phyloP scores from a whole-genome alignment of 2,329 filamentous ascomycete species.

The Alternaria metachromatica region DNA sequence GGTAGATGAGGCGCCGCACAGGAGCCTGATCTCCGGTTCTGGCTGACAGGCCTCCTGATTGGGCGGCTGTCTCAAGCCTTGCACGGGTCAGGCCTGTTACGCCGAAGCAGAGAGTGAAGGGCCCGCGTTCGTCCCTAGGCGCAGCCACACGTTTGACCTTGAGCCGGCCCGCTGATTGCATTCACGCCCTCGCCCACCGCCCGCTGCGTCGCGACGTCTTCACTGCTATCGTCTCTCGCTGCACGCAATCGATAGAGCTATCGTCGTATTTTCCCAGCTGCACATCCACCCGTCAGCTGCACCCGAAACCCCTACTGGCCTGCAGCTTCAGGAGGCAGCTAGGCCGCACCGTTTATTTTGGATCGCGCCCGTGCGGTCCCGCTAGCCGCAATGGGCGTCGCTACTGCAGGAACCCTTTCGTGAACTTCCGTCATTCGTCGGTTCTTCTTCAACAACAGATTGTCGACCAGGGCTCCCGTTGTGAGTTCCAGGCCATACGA shows the following conservation, averaged over 20 bases:
- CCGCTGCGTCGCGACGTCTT: neutral
- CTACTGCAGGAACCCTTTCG: slow-evolving; percentile 33
- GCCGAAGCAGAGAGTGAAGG: slow-evolving; percentile 19
- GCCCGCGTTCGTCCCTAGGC: slow-evolving; percentile 14
- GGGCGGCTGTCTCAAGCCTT: slow-evolving; percentile 22
- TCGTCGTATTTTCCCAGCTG: slow-evolving; percentile 14
- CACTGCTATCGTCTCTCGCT: neutral
- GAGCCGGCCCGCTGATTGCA: slow-evolving; percentile 18
- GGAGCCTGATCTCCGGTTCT: slow-evolving; percentile 28
- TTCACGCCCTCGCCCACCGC: neutral
- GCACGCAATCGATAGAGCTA: slow-evolving; percentile 13
- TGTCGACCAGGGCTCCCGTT: slow-evolving; percentile 20
- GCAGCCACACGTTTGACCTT: slow-evolving; percentile 38
- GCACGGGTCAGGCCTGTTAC: slow-evolving; percentile 28
- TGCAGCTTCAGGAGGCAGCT: slow-evolving; percentile 23
- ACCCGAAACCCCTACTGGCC: slow-evolving; percentile 7
- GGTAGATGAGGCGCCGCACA: slow-evolving; percentile 43
- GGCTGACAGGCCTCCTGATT: slow-evolving; percentile 33
- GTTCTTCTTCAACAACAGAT: slow-evolving; percentile 17
- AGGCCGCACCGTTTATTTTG: slow-evolving; percentile 31
- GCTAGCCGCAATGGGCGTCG: slow-evolving; percentile 4
- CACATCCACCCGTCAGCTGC: slow-evolving; percentile 14
- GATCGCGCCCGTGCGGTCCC: slow-evolving; percentile 14
- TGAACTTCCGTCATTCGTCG: slow-evolving; percentile 26
- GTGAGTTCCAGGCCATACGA: slow-evolving; percentile 21